Conservation (phyloP, 306 rosid species). For the Abrus precatorius region DNA sequence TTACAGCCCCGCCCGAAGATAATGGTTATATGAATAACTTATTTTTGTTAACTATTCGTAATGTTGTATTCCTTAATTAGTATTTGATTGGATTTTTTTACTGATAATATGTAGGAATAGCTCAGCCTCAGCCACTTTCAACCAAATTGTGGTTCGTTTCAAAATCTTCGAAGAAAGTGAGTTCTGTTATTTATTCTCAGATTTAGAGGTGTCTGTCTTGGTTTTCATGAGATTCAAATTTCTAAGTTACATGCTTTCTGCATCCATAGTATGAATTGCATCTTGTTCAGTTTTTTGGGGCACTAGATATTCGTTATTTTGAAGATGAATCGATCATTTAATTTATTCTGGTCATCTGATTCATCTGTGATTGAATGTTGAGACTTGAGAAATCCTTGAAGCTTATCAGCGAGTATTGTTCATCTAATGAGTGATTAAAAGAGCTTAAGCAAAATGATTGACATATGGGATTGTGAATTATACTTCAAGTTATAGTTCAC, state of each 20-base stretch:
- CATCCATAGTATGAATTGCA: neutral
- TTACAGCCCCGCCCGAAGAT: constrained; percentile 50
- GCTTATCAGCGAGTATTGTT: neutral
- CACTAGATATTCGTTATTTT: constrained; percentile 2
- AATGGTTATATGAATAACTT: constrained; percentile 62
- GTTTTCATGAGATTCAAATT: neutral
- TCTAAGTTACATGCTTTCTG: neutral
- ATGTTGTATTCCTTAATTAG: constrained; percentile 23
- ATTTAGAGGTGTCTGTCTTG: constrained; percentile 1
- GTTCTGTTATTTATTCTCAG: constrained; percentile 2
- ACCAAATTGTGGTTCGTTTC: constrained; percentile 64
- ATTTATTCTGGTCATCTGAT: neutral
- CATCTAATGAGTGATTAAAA: neutral
- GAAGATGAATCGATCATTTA: constrained; percentile 11
- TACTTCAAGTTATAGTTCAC: neutral
- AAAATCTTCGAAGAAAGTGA: constrained; percentile 78
- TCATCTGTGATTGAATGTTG: constrained; percentile 1
- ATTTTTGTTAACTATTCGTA: constrained; percentile 7
- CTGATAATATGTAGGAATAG: constrained; percentile 49
- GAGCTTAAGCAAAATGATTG: neutral
- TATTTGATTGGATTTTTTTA: constrained; percentile 32
- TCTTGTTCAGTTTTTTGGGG: neutral
- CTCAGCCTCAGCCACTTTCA: constrained; percentile 58
- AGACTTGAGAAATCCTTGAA: neutral
- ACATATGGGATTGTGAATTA: neutral